Percentiles rank a stretch among this genome's conserved stretches.
Evolutionary conservation across 2,329 filamentous ascomycete genomes (phyloP).

Genomic region (Fusarium sp.): DNA sequence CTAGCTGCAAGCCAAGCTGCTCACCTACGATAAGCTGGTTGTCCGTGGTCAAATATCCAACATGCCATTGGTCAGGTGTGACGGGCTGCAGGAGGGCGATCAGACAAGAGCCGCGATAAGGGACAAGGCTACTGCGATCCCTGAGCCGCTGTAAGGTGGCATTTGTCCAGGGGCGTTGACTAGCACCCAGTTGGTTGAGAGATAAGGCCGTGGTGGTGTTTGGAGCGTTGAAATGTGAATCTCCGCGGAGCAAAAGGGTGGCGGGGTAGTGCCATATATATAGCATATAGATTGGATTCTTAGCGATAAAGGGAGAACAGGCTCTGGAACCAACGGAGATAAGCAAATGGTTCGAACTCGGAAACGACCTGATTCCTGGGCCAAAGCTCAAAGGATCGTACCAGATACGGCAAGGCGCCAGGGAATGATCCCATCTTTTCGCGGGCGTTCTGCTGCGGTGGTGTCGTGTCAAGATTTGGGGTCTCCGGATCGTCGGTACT

Average conservation of each 20-base stretch:
- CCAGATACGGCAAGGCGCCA: constrained; percentile 6
- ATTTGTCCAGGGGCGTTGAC: constrained; percentile 13
- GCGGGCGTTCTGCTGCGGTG: constrained; percentile 12
- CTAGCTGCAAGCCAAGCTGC: constrained; percentile 39
- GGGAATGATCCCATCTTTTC: constrained; percentile 22
- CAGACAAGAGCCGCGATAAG: constrained; percentile 27
- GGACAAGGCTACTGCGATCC: constrained; percentile 26
- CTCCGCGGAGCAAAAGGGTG: constrained; percentile 37
- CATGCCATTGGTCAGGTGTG: constrained; percentile 33
- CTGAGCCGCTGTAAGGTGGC: constrained; percentile 12
- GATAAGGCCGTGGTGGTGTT: constrained; percentile 38
- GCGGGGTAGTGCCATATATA: constrained; percentile 36
- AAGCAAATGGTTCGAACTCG: constrained; percentile 14
- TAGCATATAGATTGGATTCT: constrained; percentile 11
- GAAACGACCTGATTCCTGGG: background rate
- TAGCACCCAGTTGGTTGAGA: constrained; percentile 26
- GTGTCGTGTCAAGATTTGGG: constrained; percentile 15
- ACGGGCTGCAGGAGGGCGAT: constrained; percentile 25
- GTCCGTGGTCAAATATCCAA: constrained; percentile 31
- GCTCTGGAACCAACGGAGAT: constrained; percentile 17
- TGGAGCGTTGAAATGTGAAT: constrained; percentile 33
- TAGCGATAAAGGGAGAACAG: constrained; percentile 20
- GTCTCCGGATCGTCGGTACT: background rate
- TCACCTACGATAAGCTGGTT: constrained; percentile 35
- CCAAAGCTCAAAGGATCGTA: background rate